Base-by-base conservation (phyloP, 768 basidiomycete genomes). In the Tephrocybe sp. region DNA sequence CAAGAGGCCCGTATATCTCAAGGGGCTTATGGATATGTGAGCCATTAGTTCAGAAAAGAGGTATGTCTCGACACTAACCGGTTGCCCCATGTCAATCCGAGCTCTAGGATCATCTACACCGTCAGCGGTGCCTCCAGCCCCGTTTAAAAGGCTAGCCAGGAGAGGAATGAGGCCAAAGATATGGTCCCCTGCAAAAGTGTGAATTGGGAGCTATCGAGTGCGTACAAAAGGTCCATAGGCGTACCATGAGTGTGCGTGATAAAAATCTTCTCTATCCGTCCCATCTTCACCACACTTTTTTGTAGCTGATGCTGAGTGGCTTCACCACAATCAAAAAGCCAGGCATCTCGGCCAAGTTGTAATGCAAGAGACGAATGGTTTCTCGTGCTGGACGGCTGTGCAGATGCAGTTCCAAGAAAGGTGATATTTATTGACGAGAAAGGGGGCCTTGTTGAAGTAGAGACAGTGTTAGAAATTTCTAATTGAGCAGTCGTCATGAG, bases 211-310 rank as follows among this genome's bases (percentile, higher is more conserved):
- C n/a, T n/a, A n/a, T n/a, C n/a, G n/a, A n/a, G n/a, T n/a, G n/a
- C 28, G 28, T 13, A 13, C 5, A 15, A 35, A 19, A 19, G 15
- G 12, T 37, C 28, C 31, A 21, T 59, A 12, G 30, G 31, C 71
- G 27, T 48, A 89, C 92, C 91, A 69, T 94, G 92, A 0, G 87
- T 87, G 68, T 95, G 92, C 1, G 92, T 93, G 52, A 94, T 83
- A 64, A 93, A 92, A 22, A 95, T 80, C 65, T 91, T 92, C 51
- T 79, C 76, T 40, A 93, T 85, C 60, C 66, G 84, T 25, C 89
- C 85, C 83, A 90, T 86, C 65, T 82, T 87, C n/a, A 93, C 74
- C 1, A 47, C 56, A 53, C 86, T 87, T 63, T 77, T 81, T 65
- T 90, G 87, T 4, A 92, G 57, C 57, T 83, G 89, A 59, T 86